These are phyloP conservation scores for Pichia californica DNA, from an alignment of 805 yeast genomes.

Conservation along the genomic window DNA sequence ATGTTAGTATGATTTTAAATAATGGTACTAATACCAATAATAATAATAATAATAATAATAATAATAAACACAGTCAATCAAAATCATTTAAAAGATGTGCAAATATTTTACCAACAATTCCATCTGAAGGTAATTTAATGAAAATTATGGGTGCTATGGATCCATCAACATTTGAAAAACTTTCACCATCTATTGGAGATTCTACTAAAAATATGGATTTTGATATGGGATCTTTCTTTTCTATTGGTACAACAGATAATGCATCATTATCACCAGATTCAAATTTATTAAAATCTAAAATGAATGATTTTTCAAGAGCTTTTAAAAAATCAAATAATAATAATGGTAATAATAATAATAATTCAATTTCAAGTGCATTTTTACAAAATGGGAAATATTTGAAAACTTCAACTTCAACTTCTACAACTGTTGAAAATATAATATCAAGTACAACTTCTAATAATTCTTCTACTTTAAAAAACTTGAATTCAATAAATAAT, in stretches of 20 bases:
- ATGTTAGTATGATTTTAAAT: background rate
- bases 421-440: background rate
- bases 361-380: constrained; percentile 3
- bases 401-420: background rate
- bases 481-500: too few species aligned
- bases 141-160: constrained; percentile 12
- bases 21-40: too few species aligned
- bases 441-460: background rate
- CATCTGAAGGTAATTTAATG: constrained; percentile 20
- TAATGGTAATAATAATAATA: background rate
- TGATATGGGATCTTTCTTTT: constrained; percentile 3
- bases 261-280: constrained; percentile 6
- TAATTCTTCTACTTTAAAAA: too few species aligned
- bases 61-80: too few species aligned
- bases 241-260: background rate
- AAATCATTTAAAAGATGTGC: constrained; percentile 3
- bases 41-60: too few species aligned
- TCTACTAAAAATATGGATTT: constrained; percentile 5
- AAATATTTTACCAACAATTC: constrained; percentile 17
- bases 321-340: constrained; percentile 8
- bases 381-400: too few species aligned
- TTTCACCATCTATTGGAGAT: background rate
- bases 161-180: constrained; percentile 1
- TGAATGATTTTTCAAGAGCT: constrained; percentile 12
- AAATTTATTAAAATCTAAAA: background rate